Conservation (phyloP, 1,139 yeast species). For the Geotrichum restrictum region DNA sequence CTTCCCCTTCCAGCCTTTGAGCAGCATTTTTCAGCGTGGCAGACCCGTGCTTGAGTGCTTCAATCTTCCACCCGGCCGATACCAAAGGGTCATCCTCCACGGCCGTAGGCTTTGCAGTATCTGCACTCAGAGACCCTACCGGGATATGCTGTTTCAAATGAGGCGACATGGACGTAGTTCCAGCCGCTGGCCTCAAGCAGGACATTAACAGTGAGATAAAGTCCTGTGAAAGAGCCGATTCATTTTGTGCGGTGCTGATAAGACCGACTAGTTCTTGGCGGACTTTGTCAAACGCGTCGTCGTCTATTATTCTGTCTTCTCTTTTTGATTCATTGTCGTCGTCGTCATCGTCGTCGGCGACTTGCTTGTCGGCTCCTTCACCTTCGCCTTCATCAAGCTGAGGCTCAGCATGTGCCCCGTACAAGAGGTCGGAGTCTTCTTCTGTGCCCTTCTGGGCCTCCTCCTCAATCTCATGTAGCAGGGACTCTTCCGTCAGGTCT, state of each 20-base stretch:
- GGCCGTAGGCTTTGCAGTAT: conserved; percentile 38
- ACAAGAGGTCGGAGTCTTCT: neutral
- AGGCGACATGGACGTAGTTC: conserved; percentile 84
- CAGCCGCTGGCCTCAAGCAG: conserved; percentile 78
- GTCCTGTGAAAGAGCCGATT: conserved; percentile 81
- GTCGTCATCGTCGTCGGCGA: conserved; percentile 20
- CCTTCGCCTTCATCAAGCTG: conserved; percentile 10
- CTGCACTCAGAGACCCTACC: conserved; percentile 74
- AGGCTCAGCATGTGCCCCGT: conserved; percentile 21
- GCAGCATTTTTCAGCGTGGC: conserved; percentile 52
- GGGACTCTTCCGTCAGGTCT: conserved; percentile 54
- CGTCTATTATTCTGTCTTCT: conserved; percentile 38
- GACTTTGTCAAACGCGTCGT: conserved; percentile 49
- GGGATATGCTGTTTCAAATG: conserved; percentile 74
- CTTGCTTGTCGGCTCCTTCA: conserved; percentile 18
- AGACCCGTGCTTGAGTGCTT: conserved; percentile 59
- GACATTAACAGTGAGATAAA: conserved; percentile 80
- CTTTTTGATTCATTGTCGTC: conserved; percentile 22
- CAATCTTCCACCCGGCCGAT: conserved; percentile 84
- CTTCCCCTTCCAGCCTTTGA: conserved; percentile 50
- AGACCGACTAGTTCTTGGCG: conserved; percentile 55
- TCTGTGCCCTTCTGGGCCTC: conserved; percentile 19
- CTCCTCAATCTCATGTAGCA: conserved; percentile 46
- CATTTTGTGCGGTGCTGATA: conserved; percentile 69
- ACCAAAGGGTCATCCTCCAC: conserved; percentile 42